Evolutionary conservation across 495 filamentous ascomycete genomes (phyloP).

Genomic region (Penicillium bovifimosum): DNA sequence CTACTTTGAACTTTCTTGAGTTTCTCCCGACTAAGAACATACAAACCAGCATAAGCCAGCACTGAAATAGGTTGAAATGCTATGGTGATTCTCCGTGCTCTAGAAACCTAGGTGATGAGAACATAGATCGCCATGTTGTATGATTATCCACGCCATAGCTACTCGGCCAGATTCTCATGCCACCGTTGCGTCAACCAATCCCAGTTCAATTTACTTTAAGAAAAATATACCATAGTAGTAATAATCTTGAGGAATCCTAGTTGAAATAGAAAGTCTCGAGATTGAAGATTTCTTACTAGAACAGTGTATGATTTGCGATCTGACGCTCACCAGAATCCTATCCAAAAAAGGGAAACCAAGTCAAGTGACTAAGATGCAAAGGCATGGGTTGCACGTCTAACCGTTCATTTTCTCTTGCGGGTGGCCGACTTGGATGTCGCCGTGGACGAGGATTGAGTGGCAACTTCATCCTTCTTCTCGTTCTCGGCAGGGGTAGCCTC

Average conservation of each 20-base stretch:
- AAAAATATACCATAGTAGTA: no score
- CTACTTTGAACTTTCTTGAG: no score
- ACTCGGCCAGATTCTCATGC: no score
- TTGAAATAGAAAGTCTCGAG: not conserved
- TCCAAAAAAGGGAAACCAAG: not conserved
- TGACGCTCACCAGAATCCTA: not conserved
- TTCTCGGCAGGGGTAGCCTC: slow-evolving; percentile 40
- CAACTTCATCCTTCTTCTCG: slow-evolving; percentile 32
- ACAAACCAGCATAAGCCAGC: no score
- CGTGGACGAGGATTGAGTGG: slow-evolving; percentile 31
- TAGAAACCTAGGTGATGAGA: no score
- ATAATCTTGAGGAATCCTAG: not conserved
- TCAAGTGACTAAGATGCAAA: not conserved
- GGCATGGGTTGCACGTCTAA: not conserved
- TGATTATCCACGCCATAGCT: no score
- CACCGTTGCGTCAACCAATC: no score
- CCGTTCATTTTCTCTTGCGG: slow-evolving; percentile 40
- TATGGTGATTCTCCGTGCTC: no score
- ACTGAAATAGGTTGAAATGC: no score
- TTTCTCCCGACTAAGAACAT: no score
- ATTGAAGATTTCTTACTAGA: not conserved
- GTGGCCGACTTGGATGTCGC: slow-evolving; percentile 28
- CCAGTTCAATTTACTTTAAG: no score
- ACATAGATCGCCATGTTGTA: no score
- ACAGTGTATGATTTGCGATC: not conserved